phyloP scores from a whole-genome alignment of 2,329 filamentous ascomycete species.

The Aureobasidium sp. region DNA sequence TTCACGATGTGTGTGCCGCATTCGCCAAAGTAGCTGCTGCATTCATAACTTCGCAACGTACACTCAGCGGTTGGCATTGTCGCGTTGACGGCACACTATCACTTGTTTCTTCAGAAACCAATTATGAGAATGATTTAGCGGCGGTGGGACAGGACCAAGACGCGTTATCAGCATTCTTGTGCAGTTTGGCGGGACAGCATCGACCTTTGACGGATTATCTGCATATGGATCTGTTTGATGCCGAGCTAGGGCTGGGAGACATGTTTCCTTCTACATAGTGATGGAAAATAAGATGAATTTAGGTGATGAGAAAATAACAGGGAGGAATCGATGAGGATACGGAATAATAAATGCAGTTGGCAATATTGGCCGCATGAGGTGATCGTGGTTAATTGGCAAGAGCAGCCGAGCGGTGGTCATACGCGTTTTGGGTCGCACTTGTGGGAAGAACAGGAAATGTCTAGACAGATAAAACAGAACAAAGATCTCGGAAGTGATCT shows the following conservation, averaged over 20 bases:
- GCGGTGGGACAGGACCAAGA: slow-evolving; percentile 1
- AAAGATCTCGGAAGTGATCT: too few species aligned
- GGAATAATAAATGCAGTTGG: not conserved
- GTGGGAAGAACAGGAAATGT: too few species aligned
- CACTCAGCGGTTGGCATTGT: slow-evolving; percentile 23
- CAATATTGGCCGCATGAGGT: not conserved
- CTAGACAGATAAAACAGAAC: too few species aligned
- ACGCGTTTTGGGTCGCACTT: too few species aligned
- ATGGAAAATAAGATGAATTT: not conserved
- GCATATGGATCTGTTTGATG: slow-evolving; percentile 16
- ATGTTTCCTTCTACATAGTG: not conserved
- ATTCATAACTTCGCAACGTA: slow-evolving; percentile 24
- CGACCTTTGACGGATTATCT: slow-evolving; percentile 11
- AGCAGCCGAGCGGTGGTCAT: slow-evolving; percentile 1
- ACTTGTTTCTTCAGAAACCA: not conserved
- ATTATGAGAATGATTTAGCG: not conserved
- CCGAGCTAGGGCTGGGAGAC: not conserved
- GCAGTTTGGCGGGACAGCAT: not conserved
- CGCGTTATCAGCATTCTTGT: slow-evolving; percentile 1
- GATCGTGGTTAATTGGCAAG: not conserved
- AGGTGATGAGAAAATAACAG: too few species aligned
- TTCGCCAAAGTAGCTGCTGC: slow-evolving; percentile 23
- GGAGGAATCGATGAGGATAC: not conserved
- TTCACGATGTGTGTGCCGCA: slow-evolving; percentile 24
- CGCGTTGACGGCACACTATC: slow-evolving; percentile 23